Conservation (phyloP, 805 yeast species). For the Saturnispora galanensis region DNA sequence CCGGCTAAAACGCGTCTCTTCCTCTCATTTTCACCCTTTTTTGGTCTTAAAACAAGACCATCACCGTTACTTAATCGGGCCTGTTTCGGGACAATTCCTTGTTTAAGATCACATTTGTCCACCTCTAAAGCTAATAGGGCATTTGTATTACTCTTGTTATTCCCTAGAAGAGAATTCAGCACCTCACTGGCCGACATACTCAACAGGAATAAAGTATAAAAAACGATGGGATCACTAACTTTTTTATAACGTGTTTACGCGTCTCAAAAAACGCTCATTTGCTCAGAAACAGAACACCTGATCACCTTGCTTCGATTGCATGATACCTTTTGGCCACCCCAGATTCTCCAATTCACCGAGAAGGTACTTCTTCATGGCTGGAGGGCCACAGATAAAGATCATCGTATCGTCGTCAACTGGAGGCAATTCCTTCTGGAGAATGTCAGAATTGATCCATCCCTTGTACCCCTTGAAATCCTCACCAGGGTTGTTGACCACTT, state of each 20-base stretch:
- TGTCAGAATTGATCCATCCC: slow-evolving; percentile 53
- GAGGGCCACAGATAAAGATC: slow-evolving; percentile 67
- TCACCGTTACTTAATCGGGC: slow-evolving; percentile 16
- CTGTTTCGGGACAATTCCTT: too few species aligned
- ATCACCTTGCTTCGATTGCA: slow-evolving; percentile 25
- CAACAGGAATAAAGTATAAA: neutral
- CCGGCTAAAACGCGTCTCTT: neutral
- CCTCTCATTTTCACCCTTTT: slow-evolving; percentile 1
- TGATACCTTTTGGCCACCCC: slow-evolving; percentile 44
- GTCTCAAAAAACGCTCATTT: neutral
- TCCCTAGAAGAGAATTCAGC: neutral
- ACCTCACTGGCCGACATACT: slow-evolving; percentile 2
- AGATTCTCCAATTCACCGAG: slow-evolving; percentile 42
- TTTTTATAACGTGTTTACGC: neutral
- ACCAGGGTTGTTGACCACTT: slow-evolving; percentile 46
- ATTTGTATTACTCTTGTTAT: neutral
- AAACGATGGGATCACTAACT: neutral
- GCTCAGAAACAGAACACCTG: slow-evolving; percentile 29
- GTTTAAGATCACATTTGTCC: too few species aligned
- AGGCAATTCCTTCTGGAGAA: slow-evolving; percentile 47
- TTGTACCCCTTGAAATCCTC: slow-evolving; percentile 47
- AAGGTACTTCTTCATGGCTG: slow-evolving; percentile 50
- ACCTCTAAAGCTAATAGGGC: too few species aligned
- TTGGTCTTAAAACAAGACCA: slow-evolving; percentile 16
- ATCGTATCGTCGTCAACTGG: slow-evolving; percentile 37